phyloP scores from a whole-genome alignment of 2,329 filamentous ascomycete genomes.

The Fusarium sublunatum region DNA sequence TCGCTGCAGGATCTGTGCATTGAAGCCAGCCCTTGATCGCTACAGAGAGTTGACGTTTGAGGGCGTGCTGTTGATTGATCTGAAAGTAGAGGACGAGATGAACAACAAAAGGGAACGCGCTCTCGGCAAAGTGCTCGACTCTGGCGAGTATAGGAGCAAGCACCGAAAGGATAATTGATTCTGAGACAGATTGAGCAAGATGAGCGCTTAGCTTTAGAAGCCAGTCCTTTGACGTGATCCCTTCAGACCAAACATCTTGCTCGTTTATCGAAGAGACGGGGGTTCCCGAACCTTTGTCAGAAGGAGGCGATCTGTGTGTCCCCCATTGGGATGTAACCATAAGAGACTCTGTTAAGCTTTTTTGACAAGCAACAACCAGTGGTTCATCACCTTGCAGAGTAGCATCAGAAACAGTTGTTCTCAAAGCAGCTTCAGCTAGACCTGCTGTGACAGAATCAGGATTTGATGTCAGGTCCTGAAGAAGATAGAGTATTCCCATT shows the following conservation, averaged over 20 bases:
- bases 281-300: slow-evolving; percentile 54
- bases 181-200: slow-evolving; percentile 67
- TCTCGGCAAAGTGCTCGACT: slow-evolving; percentile 76
- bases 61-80: slow-evolving; percentile 67
- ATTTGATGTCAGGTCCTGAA: slow-evolving; percentile 71
- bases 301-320: slow-evolving; percentile 65
- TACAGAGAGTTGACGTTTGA: slow-evolving; percentile 73
- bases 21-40: slow-evolving; percentile 73
- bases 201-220: slow-evolving; percentile 69
- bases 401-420: slow-evolving; percentile 67
- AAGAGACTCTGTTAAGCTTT: slow-evolving; percentile 63
- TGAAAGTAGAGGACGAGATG: slow-evolving; percentile 83
- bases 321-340: slow-evolving; percentile 67
- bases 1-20: slow-evolving; percentile 52
- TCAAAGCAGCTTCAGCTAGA: slow-evolving; percentile 69
- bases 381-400: slow-evolving; percentile 58
- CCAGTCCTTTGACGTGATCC: slow-evolving; percentile 66
- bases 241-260: slow-evolving; percentile 48
- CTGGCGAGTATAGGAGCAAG: slow-evolving; percentile 73
- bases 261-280: slow-evolving; percentile 22
- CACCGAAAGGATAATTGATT: slow-evolving; percentile 76
- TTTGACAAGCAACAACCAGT: slow-evolving; percentile 63
- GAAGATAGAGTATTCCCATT: slow-evolving; percentile 68
- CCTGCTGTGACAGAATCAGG: slow-evolving; percentile 67
- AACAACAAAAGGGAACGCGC: slow-evolving; percentile 83